Evolutionary conservation across 176 grass and related monocot genomes (phyloP), one percentile per base, ranked within the genome.

Genomic region (Poa pratensis): DNA sequence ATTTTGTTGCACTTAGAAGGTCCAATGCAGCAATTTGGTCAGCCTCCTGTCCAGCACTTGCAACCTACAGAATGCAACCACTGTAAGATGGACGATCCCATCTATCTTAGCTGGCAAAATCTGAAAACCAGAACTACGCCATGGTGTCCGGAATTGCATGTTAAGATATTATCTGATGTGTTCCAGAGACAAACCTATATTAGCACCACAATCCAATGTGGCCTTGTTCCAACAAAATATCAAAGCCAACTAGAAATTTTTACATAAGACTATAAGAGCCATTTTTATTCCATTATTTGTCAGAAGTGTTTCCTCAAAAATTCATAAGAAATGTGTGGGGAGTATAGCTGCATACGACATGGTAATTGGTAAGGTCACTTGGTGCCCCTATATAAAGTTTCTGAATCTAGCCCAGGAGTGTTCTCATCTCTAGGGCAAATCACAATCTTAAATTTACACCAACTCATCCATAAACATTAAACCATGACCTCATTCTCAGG

Each of bases 11-110:
- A 54, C 78, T 83, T 75, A 98, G 86, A 89, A 98, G 86, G n/a
- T 95, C 89, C 83, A 90, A 70, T 71, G 91, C 93, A 63, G 83
- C 85, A 86, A 92, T 87, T 92, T 94, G 91, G 73, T 95, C 96
- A 27, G 81, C 81, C 74, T 85, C 93, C 57, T 95, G 89, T 52
- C 93, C 96, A 43, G 91, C 90, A 83, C 87, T 98, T 59, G 88
- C 92, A 54, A 98, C 88, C 96, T 98, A 50, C 87, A 84, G 15
- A 68, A n/a, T 60, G 16, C 17, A 94, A 32, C 59, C 54, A 79
- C 39, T 86, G 22, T 83, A 48, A 89, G 49, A 89, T 88, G 79
- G 26, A 65, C 30, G 23, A 86, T 52, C 46, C 27, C 64, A 54
- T 64, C 18, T 75, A 15, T 78, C 45, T 75, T 23, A 84, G 14